Conservation (phyloP, 2,329 filamentous ascomycete genomes). For the Plenodomus tracheiphilus region DNA sequence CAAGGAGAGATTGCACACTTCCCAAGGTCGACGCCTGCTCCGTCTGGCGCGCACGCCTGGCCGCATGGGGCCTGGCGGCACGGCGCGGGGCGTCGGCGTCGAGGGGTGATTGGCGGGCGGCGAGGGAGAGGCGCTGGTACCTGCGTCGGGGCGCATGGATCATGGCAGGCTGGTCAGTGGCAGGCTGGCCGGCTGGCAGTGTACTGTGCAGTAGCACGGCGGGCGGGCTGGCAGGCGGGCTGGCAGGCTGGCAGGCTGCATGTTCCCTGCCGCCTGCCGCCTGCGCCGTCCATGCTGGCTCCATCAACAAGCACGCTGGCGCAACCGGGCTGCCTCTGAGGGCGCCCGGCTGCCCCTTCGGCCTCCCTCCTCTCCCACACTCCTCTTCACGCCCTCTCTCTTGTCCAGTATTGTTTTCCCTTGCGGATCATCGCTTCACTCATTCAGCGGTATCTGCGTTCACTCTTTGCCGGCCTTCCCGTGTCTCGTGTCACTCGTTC, state of each 20-base stretch:
- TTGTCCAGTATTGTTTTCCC: conserved; percentile 24
- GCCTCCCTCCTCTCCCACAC: conserved; percentile 42
- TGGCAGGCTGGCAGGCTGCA: neutral
- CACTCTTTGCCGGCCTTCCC: conserved; percentile 45
- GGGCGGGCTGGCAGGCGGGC: no score
- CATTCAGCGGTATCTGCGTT: conserved; percentile 62
- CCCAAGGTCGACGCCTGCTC: neutral
- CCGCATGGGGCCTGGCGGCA: neutral
- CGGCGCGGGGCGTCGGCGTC: neutral
- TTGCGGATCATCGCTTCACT: conserved; percentile 62
- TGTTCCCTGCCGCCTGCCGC: neutral
- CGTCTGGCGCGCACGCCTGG: neutral
- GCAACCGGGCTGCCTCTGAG: no score
- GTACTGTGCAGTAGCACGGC: no score
- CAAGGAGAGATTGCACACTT: neutral
- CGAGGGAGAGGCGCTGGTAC: neutral
- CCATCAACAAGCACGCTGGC: neutral
- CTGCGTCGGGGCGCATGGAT: neutral
- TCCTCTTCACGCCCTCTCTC: conserved; percentile 20
- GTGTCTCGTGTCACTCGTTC: conserved; percentile 28
- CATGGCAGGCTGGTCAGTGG: neutral
- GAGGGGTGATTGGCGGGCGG: neutral
- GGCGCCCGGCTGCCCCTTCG: conserved; percentile 9
- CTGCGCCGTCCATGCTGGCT: no score
- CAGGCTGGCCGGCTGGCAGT: no score